Evolutionary conservation across 768 basidiomycete genomes (phyloP), one percentile per base, ranked within the genome.

Genomic region (Auricularia auricula-judae): DNA sequence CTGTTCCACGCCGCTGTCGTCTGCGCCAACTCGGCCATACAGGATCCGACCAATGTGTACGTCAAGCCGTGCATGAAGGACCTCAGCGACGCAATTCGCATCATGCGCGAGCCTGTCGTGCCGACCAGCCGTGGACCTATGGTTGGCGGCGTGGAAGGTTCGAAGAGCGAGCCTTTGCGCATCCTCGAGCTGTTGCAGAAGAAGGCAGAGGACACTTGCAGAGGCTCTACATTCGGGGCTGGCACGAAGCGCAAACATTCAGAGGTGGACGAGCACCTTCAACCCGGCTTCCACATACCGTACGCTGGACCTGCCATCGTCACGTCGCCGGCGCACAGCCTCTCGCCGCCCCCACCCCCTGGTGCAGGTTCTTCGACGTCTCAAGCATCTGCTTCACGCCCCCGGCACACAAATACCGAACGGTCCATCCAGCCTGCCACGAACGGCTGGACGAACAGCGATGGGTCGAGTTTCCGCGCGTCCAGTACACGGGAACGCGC

Each of bases 1-100:
- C 72, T 91, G 21, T 84, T 87, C 68, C 86, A 88, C 67, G 84
- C 90, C 0, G 80, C 83, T 3, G 80, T 88, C 21, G 77, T 84
- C 14, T 86, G 85, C 67, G 85, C 85, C 7, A 82, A 86, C 70
- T 81, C 84, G 7, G 82, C 81, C 63, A 77, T 88, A 62, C 79
- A 79, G 69, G 79, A 83, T 63, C 82, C 84, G 0, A 70, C 66
- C 29, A 76, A 76, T 35, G 74, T 84, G 42, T 80, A 80, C 68
- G 80, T 81, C 0, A 70, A 72, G 7, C 78, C 78, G 7, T 84
- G 84, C 58, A 70, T 80, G 63, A 79, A 81, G 62, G 80, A 80
- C 65, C 71, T 82, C 33, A 68, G 69, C n/a, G 70, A 72, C 35
- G 82, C 80, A 4, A 71, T 84, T 61, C 78, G 78, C 4, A 71